A percentile compares a stretch with the other conserved stretches of the same genome.
These are phyloP conservation scores for Phytopythium cucurbitacearum DNA, from an alignment of 352 stramenopile genomes.

Conservation along the genomic window DNA sequence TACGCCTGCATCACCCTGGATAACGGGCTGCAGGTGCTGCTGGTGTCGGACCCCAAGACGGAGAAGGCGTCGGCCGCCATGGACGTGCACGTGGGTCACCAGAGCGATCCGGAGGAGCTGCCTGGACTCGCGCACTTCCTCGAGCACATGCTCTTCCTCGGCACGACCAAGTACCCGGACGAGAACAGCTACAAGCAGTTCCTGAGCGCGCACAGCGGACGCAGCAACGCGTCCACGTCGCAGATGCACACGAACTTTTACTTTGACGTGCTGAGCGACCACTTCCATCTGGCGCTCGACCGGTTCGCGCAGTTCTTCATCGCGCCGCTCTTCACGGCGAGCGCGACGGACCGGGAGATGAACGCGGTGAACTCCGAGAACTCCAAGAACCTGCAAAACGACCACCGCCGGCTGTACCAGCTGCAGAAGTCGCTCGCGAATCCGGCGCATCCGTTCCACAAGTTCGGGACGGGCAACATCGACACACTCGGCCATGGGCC, in stretches of 20 bases:
- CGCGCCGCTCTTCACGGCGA: slow-evolving; percentile 90
- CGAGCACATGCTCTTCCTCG: slow-evolving; percentile 98
- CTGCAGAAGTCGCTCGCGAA: slow-evolving; percentile 73
- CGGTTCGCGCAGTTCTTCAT: slow-evolving; percentile 98
- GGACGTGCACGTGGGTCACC: slow-evolving; percentile 93
- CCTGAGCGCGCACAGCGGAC: slow-evolving; percentile 91
- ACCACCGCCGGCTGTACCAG: slow-evolving; percentile 85
- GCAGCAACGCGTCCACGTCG: slow-evolving; percentile 96
- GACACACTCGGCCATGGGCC: slow-evolving; percentile 59
- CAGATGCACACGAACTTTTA: slow-evolving; percentile 97
- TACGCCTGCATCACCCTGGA: slow-evolving; percentile 50
- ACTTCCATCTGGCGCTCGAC: slow-evolving; percentile 88
- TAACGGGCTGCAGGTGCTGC: slow-evolving; percentile 60
- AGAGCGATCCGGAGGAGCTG: slow-evolving; percentile 85
- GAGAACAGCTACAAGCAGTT: slow-evolving; percentile 95
- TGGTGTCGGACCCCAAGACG: slow-evolving; percentile 91
- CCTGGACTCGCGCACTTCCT: slow-evolving; percentile 90
- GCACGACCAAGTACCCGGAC: slow-evolving; percentile 94
- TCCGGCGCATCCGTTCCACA: slow-evolving; percentile 76
- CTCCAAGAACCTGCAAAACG: slow-evolving; percentile 94
- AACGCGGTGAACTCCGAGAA: slow-evolving; percentile 97
- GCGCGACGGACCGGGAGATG: slow-evolving; percentile 92
- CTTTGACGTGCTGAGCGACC: slow-evolving; percentile 90
- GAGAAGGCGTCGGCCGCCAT: slow-evolving; percentile 93
- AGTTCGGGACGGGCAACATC: slow-evolving; percentile 90